Conservation (phyloP, 2,329 filamentous ascomycete genomes). For the Parastagonospora avenae region DNA sequence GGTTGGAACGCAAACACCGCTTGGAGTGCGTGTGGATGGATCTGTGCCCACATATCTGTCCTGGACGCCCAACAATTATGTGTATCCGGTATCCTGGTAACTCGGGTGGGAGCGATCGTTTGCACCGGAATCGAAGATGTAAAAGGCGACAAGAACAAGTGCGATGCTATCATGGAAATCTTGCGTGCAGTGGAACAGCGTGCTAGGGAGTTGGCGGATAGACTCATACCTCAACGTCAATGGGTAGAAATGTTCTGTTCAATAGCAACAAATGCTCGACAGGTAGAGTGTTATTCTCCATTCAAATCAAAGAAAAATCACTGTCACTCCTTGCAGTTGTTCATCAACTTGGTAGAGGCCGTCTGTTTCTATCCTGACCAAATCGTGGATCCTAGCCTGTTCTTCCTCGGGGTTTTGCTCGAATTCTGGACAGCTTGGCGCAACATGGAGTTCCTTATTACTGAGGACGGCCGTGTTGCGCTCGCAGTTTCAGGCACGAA, state of each 20-base stretch:
- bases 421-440: background rate
- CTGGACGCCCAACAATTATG: background rate
- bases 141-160: background rate
- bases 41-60: background rate
- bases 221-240: background rate
- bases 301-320: no score
- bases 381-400: no score
- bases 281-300: no score
- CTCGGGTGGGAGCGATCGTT: background rate
- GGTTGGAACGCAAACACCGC: background rate
- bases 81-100: background rate
- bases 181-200: background rate
- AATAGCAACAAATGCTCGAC: no score
- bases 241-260: background rate
- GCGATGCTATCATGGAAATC: background rate
- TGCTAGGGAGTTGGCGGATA: background rate
- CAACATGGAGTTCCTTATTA: background rate
- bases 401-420: no score
- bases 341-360: no score
- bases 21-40: constrained; percentile 13
- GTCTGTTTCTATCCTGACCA: no score
- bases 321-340: no score
- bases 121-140: background rate
- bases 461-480: background rate
- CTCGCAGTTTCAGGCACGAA: background rate